phyloP scores from a whole-genome alignment of 192 early-diverging fungal species.

The Podila minutissima region DNA sequence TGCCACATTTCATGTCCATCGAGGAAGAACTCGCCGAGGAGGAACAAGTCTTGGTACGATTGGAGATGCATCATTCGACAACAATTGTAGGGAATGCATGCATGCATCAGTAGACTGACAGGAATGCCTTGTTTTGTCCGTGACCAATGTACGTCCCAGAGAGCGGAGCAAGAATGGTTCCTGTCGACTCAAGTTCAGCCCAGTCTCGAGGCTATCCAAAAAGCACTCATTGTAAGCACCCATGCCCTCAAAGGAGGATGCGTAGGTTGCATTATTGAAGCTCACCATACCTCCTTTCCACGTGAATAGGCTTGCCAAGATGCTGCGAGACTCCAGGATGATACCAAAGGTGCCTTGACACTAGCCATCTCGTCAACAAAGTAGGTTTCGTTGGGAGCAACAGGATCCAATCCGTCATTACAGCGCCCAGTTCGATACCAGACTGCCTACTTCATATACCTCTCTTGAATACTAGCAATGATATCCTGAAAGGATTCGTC shows the following conservation, averaged over 20 bases:
- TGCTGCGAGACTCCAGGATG: conserved; percentile 37
- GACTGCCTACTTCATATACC: background rate
- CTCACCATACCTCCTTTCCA: background rate
- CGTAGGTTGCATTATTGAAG: background rate
- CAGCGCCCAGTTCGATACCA: background rate
- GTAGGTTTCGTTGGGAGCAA: conserved; percentile 5
- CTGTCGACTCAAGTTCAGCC: conserved; percentile 37
- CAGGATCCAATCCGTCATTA: background rate
- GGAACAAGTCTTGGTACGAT: conserved; percentile 23
- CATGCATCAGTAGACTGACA: background rate
- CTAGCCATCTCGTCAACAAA: conserved; percentile 39
- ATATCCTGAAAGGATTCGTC: conserved; percentile 40
- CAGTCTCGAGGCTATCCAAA: conserved; percentile 30
- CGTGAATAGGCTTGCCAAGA: conserved; percentile 41
- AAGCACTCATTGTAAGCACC: conserved; percentile 19
- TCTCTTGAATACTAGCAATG: conserved; percentile 14
- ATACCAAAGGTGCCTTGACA: conserved; percentile 39
- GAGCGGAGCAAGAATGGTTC: conserved; percentile 50
- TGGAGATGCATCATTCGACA: background rate
- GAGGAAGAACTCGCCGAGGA: conserved; percentile 42
- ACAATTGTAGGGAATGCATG: background rate
- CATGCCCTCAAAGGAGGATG: background rate
- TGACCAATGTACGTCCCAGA: background rate
- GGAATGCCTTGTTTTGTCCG: background rate
- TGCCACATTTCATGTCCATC: conserved; percentile 20